Evolutionary conservation across 2,329 filamentous ascomycete species (phyloP).

Genomic region (Pseudogymnoascus pannorum): DNA sequence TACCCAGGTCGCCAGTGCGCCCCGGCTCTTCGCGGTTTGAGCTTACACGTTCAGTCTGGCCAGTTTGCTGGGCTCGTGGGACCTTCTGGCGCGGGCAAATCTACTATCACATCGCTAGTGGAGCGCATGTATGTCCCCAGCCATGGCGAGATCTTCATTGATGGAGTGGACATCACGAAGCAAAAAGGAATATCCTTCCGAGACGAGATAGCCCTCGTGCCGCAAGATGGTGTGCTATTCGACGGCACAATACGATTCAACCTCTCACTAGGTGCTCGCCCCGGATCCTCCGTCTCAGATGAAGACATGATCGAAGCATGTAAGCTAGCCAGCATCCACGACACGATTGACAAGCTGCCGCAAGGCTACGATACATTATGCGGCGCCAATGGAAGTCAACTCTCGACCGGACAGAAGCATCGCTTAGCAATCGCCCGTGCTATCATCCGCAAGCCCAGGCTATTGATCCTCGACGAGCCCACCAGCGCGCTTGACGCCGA

Average conservation of each 20-base stretch:
- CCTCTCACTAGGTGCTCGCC: conserved; percentile 53
- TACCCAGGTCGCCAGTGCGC: conserved; percentile 49
- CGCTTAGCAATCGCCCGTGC: conserved; percentile 79
- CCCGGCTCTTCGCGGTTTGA: conserved; percentile 51
- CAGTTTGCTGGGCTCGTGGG: conserved; percentile 67
- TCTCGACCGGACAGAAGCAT: conserved; percentile 92
- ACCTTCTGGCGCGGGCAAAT: conserved; percentile 65
- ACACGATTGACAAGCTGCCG: conserved; percentile 73
- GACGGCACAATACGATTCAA: conserved; percentile 60
- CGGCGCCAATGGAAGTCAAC: conserved; percentile 78
- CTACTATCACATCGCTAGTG: conserved; percentile 58
- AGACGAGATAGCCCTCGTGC: conserved; percentile 57
- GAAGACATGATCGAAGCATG: conserved; percentile 70
- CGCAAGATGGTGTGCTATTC: conserved; percentile 66
- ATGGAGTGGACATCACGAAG: conserved; percentile 48
- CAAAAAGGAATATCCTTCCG: conserved; percentile 58
- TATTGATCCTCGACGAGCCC: conserved; percentile 66
- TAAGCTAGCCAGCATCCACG: conserved; percentile 82
- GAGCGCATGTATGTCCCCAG: conserved; percentile 64
- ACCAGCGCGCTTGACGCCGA: conserved; percentile 63
- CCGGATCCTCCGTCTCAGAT: conserved; percentile 39
- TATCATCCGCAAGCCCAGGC: conserved; percentile 55
- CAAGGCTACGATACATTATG: conserved; percentile 87
- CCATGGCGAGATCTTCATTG: conserved; percentile 55
- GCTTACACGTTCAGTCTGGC: conserved; percentile 49